Conservation (phyloP, 2,329 filamentous ascomycete genomes). For the Aspergillus luchuensis region DNA sequence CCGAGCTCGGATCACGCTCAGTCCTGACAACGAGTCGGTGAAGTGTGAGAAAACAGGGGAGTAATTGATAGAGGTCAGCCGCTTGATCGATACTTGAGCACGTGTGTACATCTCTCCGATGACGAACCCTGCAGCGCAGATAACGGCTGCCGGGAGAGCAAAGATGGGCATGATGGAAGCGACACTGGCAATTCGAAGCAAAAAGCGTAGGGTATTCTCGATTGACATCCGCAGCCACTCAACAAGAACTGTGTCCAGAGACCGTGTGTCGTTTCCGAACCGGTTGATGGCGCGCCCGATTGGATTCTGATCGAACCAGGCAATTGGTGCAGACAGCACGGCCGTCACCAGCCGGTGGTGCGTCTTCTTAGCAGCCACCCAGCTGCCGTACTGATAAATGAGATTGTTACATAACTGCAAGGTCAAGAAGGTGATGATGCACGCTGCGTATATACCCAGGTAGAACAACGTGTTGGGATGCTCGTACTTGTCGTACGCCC, state of each 20-base stretch:
- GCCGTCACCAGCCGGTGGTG: slow-evolving; percentile 57
- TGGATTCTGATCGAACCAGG: slow-evolving; percentile 60
- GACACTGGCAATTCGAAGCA: slow-evolving; percentile 52
- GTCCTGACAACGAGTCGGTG: slow-evolving; percentile 54
- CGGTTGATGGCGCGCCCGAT: slow-evolving; percentile 51
- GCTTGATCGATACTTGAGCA: slow-evolving; percentile 52
- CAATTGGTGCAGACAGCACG: slow-evolving; percentile 57
- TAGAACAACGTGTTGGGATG: slow-evolving; percentile 46
- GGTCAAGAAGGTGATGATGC: slow-evolving; percentile 42
- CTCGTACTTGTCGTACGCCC: slow-evolving; percentile 23
- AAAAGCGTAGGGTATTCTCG: slow-evolving; percentile 42
- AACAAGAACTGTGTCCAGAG: slow-evolving; percentile 54
- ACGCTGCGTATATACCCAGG: slow-evolving; percentile 54
- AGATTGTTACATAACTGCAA: slow-evolving; percentile 29
- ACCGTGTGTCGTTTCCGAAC: slow-evolving; percentile 60
- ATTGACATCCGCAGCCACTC: slow-evolving; percentile 45
- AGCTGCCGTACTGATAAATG: slow-evolving; percentile 58
- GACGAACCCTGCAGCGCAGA: slow-evolving; percentile 50
- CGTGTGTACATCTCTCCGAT: slow-evolving; percentile 57
- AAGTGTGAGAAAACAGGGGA: slow-evolving; percentile 62
- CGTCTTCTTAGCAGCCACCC: slow-evolving; percentile 57
- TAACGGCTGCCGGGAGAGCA: slow-evolving; percentile 50
- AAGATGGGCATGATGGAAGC: slow-evolving; percentile 57
- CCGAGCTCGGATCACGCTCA: slow-evolving; percentile 56
- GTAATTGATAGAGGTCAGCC: slow-evolving; percentile 50